phyloP scores from a whole-genome alignment of 768 basidiomycete genomes.

The Agaricus blazei region DNA sequence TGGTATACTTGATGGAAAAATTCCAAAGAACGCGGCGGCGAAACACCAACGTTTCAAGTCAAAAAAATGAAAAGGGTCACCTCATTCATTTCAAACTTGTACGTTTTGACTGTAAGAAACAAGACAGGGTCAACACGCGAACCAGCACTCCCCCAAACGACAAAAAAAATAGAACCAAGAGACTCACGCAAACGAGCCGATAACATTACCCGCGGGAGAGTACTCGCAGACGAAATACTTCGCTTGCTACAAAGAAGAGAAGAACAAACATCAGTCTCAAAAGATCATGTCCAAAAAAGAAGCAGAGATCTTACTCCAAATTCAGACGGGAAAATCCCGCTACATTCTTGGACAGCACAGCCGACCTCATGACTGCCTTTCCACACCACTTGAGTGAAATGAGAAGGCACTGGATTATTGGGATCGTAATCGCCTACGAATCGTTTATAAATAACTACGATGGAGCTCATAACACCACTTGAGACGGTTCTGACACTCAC shows the following conservation, averaged over 20 bases:
- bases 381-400: constrained; percentile 79
- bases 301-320: constrained; percentile 42
- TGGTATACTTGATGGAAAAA: constrained; percentile 10
- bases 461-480: not conserved
- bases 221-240: constrained; percentile 71
- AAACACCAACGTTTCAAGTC: not conserved
- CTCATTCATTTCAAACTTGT: constrained; percentile 26
- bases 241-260: constrained; percentile 34
- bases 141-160: not conserved
- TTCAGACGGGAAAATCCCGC: constrained; percentile 50
- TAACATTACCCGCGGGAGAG: constrained; percentile 56
- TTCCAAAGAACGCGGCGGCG: not conserved
- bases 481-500: constrained; percentile 32
- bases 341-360: constrained; percentile 53
- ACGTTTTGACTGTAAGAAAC: constrained; percentile 35
- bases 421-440: constrained; percentile 49
- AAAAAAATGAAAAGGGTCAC: not conserved
- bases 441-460: not conserved
- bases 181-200: constrained; percentile 56
- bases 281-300: not conserved
- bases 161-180: not conserved
- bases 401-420: constrained; percentile 51
- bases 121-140: not conserved
- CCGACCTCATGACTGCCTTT: constrained; percentile 60
- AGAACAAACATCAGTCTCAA: not conserved